Conservation (phyloP, 139 green algal species). For the Zygnema cylindricum region DNA sequence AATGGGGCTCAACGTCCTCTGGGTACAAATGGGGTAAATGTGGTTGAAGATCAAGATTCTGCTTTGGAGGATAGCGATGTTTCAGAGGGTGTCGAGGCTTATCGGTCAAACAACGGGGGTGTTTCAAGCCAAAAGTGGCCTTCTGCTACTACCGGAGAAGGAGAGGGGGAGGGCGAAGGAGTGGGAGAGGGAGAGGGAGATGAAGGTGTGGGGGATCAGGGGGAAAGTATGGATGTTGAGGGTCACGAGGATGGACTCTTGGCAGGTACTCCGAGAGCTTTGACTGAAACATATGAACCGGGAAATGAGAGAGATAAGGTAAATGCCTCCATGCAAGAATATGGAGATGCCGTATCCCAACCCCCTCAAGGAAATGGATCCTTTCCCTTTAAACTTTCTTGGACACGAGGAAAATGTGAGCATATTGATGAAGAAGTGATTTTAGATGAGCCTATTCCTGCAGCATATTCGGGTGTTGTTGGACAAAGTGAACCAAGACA, state of each 20-base stretch:
- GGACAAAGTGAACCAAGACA: slow-evolving; percentile 1
- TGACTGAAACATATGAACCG: background rate
- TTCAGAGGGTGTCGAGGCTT: background rate
- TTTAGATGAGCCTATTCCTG: background rate
- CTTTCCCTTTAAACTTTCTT: background rate
- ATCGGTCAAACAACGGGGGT: background rate
- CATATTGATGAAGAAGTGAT: background rate
- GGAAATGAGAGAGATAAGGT: background rate
- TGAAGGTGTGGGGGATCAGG: background rate
- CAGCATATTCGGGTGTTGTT: background rate
- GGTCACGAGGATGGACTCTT: no score
- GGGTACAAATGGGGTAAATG: background rate
- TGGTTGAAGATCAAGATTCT: background rate
- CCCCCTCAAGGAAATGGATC: background rate
- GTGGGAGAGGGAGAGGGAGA: background rate
- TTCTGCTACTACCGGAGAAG: background rate
- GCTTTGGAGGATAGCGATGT: background rate
- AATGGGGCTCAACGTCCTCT: background rate
- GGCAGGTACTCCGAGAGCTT: background rate
- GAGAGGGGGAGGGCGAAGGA: background rate
- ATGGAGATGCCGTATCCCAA: background rate
- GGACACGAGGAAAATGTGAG: background rate
- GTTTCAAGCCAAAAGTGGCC: background rate
- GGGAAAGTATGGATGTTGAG: background rate
- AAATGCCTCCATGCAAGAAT: no score